These are phyloP conservation scores for Gaeumannomyces tritici DNA, from an alignment of 2,329 filamentous ascomycete genomes.

Conservation along the genomic window DNA sequence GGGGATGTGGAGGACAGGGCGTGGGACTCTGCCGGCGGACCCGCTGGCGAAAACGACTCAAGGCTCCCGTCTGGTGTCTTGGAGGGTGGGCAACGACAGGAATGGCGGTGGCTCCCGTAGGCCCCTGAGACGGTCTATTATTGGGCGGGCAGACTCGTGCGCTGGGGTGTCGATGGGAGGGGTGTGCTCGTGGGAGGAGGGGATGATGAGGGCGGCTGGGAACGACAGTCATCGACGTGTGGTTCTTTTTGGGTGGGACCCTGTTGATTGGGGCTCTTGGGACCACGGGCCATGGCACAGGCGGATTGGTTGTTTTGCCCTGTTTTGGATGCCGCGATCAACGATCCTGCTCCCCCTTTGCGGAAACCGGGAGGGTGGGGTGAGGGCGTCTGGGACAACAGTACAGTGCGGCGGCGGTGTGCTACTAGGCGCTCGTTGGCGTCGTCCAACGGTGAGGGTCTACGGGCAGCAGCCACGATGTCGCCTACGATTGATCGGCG, in stretches of 20 bases:
- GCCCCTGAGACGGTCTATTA: not conserved
- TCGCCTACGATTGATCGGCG: not conserved
- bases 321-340: slow-evolving; percentile 5
- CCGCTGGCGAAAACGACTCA: not conserved
- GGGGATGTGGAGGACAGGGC: not conserved
- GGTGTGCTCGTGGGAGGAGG: not conserved
- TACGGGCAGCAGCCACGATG: not conserved
- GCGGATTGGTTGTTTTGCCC: slow-evolving; percentile 2
- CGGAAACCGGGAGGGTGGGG: not conserved
- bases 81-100: not conserved
- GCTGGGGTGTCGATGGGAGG: not conserved
- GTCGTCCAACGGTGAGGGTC: not conserved
- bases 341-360: slow-evolving; percentile 1
- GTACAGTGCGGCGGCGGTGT: not conserved
- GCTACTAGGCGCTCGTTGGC: not conserved
- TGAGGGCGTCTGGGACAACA: not conserved
- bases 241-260: not conserved
- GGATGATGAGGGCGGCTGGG: not conserved
- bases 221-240: not conserved
- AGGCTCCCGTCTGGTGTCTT: not conserved
- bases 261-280: not conserved
- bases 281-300: not conserved
- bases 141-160: not conserved
- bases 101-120: not conserved
- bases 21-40: not conserved